Evolutionary conservation across 2,329 filamentous ascomycete genomes (phyloP), one percentile per base, ranked within the genome.

Genomic region (Waltergamsia citrina): DNA sequence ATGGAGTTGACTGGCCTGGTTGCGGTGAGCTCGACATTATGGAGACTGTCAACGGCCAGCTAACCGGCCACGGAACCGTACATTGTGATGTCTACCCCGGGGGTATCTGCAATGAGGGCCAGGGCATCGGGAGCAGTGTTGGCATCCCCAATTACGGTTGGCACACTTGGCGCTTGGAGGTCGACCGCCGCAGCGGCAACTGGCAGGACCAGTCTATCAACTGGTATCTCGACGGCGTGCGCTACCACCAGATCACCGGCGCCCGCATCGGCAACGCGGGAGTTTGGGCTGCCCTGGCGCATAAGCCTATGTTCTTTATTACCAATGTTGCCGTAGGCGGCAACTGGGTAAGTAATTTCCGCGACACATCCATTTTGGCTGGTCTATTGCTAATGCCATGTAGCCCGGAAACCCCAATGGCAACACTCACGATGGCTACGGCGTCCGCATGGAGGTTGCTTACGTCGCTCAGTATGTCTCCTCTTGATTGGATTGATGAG

Each of bases 1-100:
- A 54, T 61, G 33, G 68, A 65, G 8, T 62, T 7, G 5, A n/a
- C 56, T 76, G 72, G 72, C 72, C 72, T 1, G 35, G 39, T 9
- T 68, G 66, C 38, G 72, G 71, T 38, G 72, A 76, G 58, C 54
- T 76, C 33, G 72, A 76, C 48, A 67, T 75, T 43, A 59, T 76
- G 49, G 71, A 76, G 58, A 65, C 63, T 36, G 52, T 73, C 44
- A 70, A 74, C 51, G 71, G 71, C 9, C 34, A 55, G 24, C 51
- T 54, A 6, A 59, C 53, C 3, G 70, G 54, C 7, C 62, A 66
- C 35, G 70, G 67, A 6, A 54, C 51, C 4, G 63, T 48, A 27
- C 59, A 60, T 42, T 32, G 67, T 61, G 22, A 38, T 17, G 31
- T 38, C 16, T 42, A 49, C 15, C 43, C 46, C 1, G 65, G 62